Base-by-base conservation (phyloP, 306 rosid species). In the Cicer pinnatifidum region DNA sequence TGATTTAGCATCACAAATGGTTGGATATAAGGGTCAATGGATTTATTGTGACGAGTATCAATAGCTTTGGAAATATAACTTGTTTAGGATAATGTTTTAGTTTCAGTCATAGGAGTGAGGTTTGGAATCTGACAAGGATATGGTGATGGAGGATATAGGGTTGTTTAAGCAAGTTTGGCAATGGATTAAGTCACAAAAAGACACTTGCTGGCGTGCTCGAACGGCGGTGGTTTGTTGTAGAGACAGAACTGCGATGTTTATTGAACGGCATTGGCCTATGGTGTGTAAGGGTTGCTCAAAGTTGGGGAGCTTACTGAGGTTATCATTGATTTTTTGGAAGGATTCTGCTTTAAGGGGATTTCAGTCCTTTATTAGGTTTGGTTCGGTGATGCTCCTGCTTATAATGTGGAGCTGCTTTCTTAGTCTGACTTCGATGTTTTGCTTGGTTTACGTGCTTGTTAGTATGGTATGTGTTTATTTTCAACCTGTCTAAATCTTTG, bases 401-500 rank as follows among this genome's bases (percentile, higher is more conserved):
- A 95, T 89, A 41, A 91, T 92, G 91, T 95, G 99, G 99, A 87
- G 99, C 82, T 90, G 88, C 83, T 88, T 95, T 73, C 97, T 95
- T 72, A 86, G 92, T 86, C 73, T 95, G 80, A 95, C 99, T 19
- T 95, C 99, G 35, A 84, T 92, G 86, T 80, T 89, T 77, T 91
- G 97, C 90, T 76, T 95, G 90, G 84, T 83, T 79, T 92, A 87
- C 48, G 93, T 95, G 74, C 97, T 95, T 84, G 81, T 90, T 67
- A 86, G 96, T 77, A 91, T 92, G 97, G 99, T 91, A 90, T 64
- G 89, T 72, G 41, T 65, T 77, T 40, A 33, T 75, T 19, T 75
- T 75, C 52, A 62, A 43, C 33, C 11, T 60, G 37, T 46, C n/a
- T 60, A 44, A 71, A 16, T 54, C 53, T 70, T 38, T 58, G 9